Evolutionary conservation across 495 filamentous ascomycete species (phyloP).

Genomic region (Talaromyces wortmannii): DNA sequence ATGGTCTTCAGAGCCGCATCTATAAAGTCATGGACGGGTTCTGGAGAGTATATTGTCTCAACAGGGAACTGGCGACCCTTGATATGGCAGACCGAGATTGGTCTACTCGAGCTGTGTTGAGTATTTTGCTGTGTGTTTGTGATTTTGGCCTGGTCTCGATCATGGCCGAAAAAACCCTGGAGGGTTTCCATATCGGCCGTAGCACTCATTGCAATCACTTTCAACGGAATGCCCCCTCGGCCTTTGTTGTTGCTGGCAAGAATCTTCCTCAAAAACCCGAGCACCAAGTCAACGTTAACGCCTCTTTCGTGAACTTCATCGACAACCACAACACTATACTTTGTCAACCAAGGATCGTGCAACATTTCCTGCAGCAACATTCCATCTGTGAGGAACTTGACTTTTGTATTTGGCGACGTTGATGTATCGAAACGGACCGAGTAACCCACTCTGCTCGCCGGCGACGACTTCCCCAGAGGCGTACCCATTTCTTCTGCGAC

Average conservation of each 20-base stretch:
- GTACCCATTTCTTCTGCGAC: constrained; percentile 90
- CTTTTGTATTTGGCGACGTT: constrained; percentile 60
- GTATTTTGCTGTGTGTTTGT: constrained; percentile 11
- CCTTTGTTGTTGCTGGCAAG: constrained; percentile 48
- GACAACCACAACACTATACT: constrained; percentile 86
- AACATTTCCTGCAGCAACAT: constrained; percentile 95
- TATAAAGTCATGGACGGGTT: constrained; percentile 75
- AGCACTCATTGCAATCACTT: constrained; percentile 94
- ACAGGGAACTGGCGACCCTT: constrained; percentile 88
- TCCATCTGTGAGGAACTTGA: constrained; percentile 95
- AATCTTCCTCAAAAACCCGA: constrained; percentile 80
- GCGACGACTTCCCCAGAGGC: constrained; percentile 57
- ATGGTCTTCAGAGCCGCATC: constrained; percentile 74
- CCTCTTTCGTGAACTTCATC: constrained; percentile 98
- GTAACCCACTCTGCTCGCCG: constrained; percentile 78
- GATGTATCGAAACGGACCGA: constrained; percentile 91
- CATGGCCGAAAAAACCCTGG: constrained; percentile 62
- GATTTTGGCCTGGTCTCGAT: neutral
- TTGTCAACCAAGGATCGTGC: constrained; percentile 70
- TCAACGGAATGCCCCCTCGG: constrained; percentile 66
- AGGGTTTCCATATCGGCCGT: constrained; percentile 82
- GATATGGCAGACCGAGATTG: constrained; percentile 58
- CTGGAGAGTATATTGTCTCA: constrained; percentile 65
- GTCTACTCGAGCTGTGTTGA: neutral
- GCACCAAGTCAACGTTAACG: constrained; percentile 86